Evolutionary conservation across 164 flowering plant species (phyloP).

Genomic region (Brasenia schreberi): DNA sequence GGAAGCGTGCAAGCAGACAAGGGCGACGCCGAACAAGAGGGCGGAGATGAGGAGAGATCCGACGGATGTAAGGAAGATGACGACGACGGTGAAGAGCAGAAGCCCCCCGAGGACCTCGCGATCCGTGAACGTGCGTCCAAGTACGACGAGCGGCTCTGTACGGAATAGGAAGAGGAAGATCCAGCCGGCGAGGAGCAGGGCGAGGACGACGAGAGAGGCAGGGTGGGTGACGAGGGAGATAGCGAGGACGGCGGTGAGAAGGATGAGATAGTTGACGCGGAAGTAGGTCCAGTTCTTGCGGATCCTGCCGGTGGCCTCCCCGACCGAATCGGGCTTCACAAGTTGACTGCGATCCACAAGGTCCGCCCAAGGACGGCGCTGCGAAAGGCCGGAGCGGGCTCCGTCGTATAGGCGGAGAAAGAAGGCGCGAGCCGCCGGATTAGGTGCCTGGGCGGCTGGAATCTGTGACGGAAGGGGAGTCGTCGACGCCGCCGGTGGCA

Average conservation of each 20-base stretch:
- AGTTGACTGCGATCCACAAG: conserved; percentile 56
- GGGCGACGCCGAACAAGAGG: conserved; percentile 35
- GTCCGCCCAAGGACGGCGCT: conserved; percentile 73
- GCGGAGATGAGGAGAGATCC: conserved; percentile 67
- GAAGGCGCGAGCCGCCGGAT: conserved; percentile 61
- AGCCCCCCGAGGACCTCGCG: conserved; percentile 46
- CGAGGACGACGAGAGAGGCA: conserved; percentile 47
- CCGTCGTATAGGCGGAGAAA: conserved; percentile 34
- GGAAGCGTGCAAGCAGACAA: conserved; percentile 58
- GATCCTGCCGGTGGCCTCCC: conserved; percentile 63
- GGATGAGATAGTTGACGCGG: conserved; percentile 52
- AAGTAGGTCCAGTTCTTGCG: conserved; percentile 73
- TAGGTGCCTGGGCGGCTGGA: conserved; percentile 12
- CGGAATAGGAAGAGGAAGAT: conserved; percentile 68
- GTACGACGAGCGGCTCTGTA: conserved; percentile 52
- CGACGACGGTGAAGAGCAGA: conserved; percentile 29
- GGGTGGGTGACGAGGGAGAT: conserved; percentile 62
- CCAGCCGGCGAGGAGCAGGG: conserved; percentile 52
- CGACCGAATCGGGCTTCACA: conserved; percentile 48
- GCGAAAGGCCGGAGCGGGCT: conserved; percentile 38
- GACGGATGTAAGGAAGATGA: conserved; percentile 61
- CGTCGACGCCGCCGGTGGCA: conserved; percentile 14
- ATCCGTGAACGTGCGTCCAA: conserved; percentile 52
- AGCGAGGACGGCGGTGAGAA: conserved; percentile 33
- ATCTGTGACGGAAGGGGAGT: conserved; percentile 2